Evolutionary conservation across 2,329 filamentous ascomycete species (phyloP), one percentile per base, ranked within the genome.

Genomic region (Podosphaera fusca): DNA sequence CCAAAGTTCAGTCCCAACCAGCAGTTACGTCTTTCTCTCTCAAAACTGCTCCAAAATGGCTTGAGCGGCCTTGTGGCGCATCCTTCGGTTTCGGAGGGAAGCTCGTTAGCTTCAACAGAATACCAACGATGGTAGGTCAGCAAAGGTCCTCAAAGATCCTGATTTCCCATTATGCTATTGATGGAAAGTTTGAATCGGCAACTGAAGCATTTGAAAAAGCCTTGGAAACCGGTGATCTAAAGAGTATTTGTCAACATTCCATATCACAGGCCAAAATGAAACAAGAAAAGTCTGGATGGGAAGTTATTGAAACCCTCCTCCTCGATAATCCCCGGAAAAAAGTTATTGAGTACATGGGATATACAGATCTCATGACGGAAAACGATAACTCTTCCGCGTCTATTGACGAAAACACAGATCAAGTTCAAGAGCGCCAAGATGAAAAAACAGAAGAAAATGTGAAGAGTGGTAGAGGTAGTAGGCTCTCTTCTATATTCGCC

Each of bases 1-100:
- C 86, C 12, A 89, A 87, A 68, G 90, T 89, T 9, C 89, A 95
- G 68, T 86, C 83, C 5, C 87, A 95, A 65, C 87, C 90, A 2
- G 89, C 95, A 69, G 85, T 83, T 30, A 85, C 86, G 33, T 88
- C 86, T 2, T 98, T 96, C 74, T 87, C 87, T 2, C 74, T 98
- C 50, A 74, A 76, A 54, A 88, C 87, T 66, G 83, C 92, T 1
- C 94, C 92, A 0, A 89, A 82, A 63, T 98, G 92, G 92, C 76
- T 92, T 47, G 82, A 94, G 70, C 78, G 85, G 57, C 89, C 90
- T 1, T 78, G 83, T 47, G 87, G 87, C 64, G 90, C 84, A 14
- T 86, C 88, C 0, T 98, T 98, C 70, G 92, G 88, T 0, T 98
- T 96, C 67, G 92, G 92, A 57, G 92, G 94, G 56, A 94, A 95